Base-by-base conservation (phyloP, 495 filamentous ascomycete genomes). In the Xylaria palmicola region DNA sequence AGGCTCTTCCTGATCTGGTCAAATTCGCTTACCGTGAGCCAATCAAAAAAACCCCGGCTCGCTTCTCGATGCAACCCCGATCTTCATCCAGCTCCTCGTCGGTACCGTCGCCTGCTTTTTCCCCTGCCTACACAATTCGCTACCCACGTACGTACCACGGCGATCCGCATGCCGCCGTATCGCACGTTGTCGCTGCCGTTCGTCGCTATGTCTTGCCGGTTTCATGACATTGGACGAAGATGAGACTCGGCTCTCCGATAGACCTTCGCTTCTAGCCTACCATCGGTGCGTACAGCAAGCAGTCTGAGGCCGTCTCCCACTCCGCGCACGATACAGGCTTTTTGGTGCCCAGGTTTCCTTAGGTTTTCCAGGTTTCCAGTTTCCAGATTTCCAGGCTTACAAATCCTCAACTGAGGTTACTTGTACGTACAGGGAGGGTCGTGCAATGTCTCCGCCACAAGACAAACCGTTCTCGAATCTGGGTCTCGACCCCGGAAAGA, bases 41-140 rank as follows among this genome's bases (percentile, higher is more conserved):
- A 81, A 81, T 81, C 68, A 79, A 52, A 62, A 70, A 74, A 63
- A 71, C 64, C 44, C 76, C 73, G 75, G 53, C 73, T 81, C 77
- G 78, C 77, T 79, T 79, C 63, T 58, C 63, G 55, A 63, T 68
- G 68, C 71, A 65, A 69, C 65, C 58, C 41, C 40, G 44, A 52
- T 40, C 47, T 56, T 17, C 10, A 34, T 39, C 53, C 4, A 29
- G 53, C 36, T 53, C 34, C 50, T 29, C 17, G 37, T 17, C 27
- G 34, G 12, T 9, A 41, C 41, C 22, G 12, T 34, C 9, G 39
- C 41, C 56, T 40, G 44, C 45, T 39, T 41, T n/a, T n/a, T n/a
- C n/a, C n/a, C n/a, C 26, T 27, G 24, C 51, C 6, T 41, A 40
- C 50, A 55, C 32, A 19, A 4, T 13, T 41, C 13, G 15, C 22